Evolutionary conservation across 2,329 filamentous ascomycete genomes (phyloP), one percentile per base, ranked within the genome.

Genomic region (Fusarium pseudograminearum): DNA sequence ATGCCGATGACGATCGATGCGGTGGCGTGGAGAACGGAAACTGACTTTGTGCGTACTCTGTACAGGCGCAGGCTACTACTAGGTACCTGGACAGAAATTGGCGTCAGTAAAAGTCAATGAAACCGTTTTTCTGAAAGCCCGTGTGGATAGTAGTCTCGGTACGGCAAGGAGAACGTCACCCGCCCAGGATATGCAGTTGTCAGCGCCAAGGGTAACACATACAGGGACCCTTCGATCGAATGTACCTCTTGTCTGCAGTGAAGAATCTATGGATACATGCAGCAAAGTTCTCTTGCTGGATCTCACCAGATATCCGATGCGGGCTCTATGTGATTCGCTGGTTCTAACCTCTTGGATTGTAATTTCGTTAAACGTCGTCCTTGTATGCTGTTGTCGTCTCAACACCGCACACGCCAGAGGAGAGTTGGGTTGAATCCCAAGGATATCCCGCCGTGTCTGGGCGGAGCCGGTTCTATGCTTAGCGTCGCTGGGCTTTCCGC

Each of bases 1-100:
- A 52, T 74, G 64, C 69, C 57, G 71, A 74, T 69, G 70, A 74
- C 67, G 72, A 74, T 73, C 69, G 61, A 71, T 73, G 69, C 58
- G 61, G 71, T 72, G 69, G 70, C 63, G 72, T 74, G 72, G 72
- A 62, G 69, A 66, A 51, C 11, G 16, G 47, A 41, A 45, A 31
- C 24, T n/a, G 42, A 41, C 47, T 40, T 42, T 46, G 44, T 22
- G 50, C 38, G 44, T 65, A 36, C 26, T 22, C 48, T 33, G 44
- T 65, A 36, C 26, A 58, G 46, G 30, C 33, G n/a, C 36, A 26
- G 24, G n/a, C n/a, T n/a, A n/a, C n/a, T n/a, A 15, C 57, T 38
- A 20, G 36, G 36, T 40, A 38, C 41, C 41, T 44, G 16, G 10
- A 40, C 48, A 46, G 57, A 51, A 48, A 22, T 59, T 55, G 65